Base-by-base conservation (phyloP, 2,329 filamentous ascomycete species). In the Lachnellula cervina region DNA sequence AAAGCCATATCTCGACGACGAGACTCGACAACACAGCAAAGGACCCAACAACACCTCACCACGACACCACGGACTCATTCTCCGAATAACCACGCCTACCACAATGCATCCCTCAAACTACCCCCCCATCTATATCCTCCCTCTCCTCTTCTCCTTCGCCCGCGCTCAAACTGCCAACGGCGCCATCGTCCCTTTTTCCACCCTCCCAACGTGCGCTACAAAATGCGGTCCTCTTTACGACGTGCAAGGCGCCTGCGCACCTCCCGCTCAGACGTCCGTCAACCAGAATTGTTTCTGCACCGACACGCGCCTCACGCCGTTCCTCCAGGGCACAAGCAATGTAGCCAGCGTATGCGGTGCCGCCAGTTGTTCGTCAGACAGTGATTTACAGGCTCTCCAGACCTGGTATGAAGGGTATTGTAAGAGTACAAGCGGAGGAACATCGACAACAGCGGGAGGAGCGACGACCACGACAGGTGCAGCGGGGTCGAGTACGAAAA, bases 231-330 rank as follows among this genome's bases (percentile, higher is more conserved):
- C 75, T 28, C 81, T 90, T 45, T 83, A 80, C 68, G 81, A 89
- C 70, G 89, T 88, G 56, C 88, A 91, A 67, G 80, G 80, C 46
- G 82, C 77, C 59, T 95, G 90, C 71, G 79, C 87, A 1, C 86
- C 87, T 3, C 81, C 80, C 4, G 77, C 73, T 23, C 76, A 72
- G 3, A 70, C 79, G 5, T 66, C 70, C 19, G 79, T 76, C 44
- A 89, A 87, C 69, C 76, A 82, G 51, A 76, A 77, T 37, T 95
- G 90, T 73, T 91, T 95, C 74, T 96, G 90, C 74, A 74, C 78
- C 64, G 83, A 87, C 49, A 61, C 76, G 13, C 74, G 78, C 21
- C 77, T 94, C 2, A 73, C 77, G 4, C 70, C 77, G 8, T 83
- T 90, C 54, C 43, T 58, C 11, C 73, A 75, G 11, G 79, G 77